These are phyloP conservation scores for Ustilago loliicola DNA, from an alignment of 1,284 basidiomycete genomes.

Conservation along the genomic window DNA sequence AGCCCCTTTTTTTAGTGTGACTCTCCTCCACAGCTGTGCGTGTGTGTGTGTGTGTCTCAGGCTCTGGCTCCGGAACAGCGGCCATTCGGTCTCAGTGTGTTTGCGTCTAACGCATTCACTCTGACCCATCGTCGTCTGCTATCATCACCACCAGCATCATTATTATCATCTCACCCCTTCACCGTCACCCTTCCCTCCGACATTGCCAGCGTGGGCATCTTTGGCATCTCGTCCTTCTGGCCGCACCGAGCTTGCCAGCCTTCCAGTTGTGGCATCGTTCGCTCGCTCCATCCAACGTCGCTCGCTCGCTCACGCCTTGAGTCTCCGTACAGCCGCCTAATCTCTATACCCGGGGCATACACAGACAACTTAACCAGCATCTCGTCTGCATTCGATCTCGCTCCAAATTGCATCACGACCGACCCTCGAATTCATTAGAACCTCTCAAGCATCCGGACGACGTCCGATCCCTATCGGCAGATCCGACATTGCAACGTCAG, in stretches of 20 bases:
- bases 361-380: not conserved
- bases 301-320: not conserved
- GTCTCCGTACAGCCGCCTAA: not conserved
- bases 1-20: conserved; percentile 5
- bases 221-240: too few relatives aligned
- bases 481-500: not conserved
- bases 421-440: too few relatives aligned
- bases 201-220: not conserved
- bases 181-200: not conserved
- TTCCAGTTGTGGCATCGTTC: too few relatives aligned
- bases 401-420: not conserved
- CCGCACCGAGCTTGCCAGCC: too few relatives aligned
- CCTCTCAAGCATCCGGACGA: too few relatives aligned
- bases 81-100: too few relatives aligned
- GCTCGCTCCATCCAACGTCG: not conserved
- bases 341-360: not conserved
- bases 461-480: too few relatives aligned
- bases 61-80: too few relatives aligned
- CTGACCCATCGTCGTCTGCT: not conserved
- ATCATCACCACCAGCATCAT: not conserved
- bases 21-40: conserved; percentile 1
- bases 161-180: not conserved
- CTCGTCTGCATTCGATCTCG: too few relatives aligned
- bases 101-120: not conserved
- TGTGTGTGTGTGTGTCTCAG: too few relatives aligned